phyloP scores from a whole-genome alignment of 768 basidiomycete genomes.

The Tephrocybe sp. region DNA sequence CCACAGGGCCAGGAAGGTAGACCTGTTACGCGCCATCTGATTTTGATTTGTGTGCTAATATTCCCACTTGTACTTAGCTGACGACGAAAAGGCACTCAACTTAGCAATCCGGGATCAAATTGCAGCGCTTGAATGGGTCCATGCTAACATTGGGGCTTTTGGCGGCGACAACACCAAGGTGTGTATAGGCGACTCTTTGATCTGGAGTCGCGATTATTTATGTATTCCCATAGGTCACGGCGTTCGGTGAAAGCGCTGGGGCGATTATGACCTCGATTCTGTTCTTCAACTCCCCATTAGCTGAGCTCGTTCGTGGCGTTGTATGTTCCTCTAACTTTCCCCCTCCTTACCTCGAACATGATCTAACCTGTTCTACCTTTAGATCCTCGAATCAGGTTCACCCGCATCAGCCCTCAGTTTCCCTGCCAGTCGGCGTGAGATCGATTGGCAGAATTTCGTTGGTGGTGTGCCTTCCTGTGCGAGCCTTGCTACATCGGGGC shows the following conservation, averaged over 20 bases:
- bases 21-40: too few relatives aligned
- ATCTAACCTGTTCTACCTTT: neutral
- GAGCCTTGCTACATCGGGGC: constrained; percentile 23
- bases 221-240: constrained; percentile 32
- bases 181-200: too few relatives aligned
- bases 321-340: constrained; percentile 20
- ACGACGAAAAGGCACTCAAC: constrained; percentile 31
- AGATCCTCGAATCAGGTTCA: constrained; percentile 47
- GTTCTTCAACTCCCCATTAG: constrained; percentile 30
- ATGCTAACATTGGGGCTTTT: constrained; percentile 52
- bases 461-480: constrained; percentile 27
- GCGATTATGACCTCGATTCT: constrained; percentile 40
- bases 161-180: constrained; percentile 57
- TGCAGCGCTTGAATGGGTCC: constrained; percentile 47
- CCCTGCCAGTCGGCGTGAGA: constrained; percentile 26
- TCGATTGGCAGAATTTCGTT: constrained; percentile 29
- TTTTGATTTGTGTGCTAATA: too few relatives aligned
- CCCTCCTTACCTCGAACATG: neutral
- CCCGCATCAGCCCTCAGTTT: constrained; percentile 30
- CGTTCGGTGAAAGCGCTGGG: constrained; percentile 51
- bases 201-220: too few relatives aligned
- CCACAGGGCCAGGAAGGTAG: constrained; percentile 35
- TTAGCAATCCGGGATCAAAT: constrained; percentile 41
- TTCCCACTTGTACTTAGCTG: too few relatives aligned
- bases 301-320: constrained; percentile 27